Base-by-base conservation (phyloP, 352 stramenopile genomes). In the Pythium angustatum region DNA sequence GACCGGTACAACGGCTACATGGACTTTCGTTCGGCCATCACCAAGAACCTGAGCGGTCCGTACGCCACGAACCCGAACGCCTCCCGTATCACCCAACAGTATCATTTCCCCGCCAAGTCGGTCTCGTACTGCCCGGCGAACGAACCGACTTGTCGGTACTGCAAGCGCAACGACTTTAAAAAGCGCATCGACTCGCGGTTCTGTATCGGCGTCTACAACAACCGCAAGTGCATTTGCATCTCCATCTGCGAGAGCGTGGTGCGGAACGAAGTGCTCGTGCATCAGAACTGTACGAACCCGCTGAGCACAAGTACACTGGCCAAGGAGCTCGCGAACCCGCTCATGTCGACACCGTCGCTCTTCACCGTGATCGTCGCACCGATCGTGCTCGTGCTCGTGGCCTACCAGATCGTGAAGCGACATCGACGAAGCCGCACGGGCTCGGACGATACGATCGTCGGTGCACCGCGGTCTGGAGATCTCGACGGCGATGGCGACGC, bases 241-340 rank as follows among this genome's bases (percentile, higher is more conserved):
- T 66, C 59, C 30, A 66, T 66, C 40, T 66, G 59, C 41, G 59
- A 66, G 50, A 66, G 30, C 26, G 28, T 50, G 6, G 38, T 66
- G 17, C 59, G 59, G 2, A 54, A 59, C 40, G 38, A 60, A 30
- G 15, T 58, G 59, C 59, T 66, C 5, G 59, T 66, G 6, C 59
- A 66, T 24, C 41, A 38, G 19, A 66, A 66, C 41, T 66, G 59
- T 21, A 61, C 59, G 19, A 56, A 66, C 50, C 59, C 59, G 17
- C 51, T 66, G n/a, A 54, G 49, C 44, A 55, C 59, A 28, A 66
- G 44, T 24, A 66, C 50, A 31, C 44, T 56, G 28, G 59, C 59
- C 9, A 66, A 53, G 6, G 59, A 66, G 44, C 44, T 54, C 24
- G 26, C 22, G 5, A 36, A 61, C 33, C 59, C 50, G 33, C 41